Base-by-base conservation (phyloP, 805 yeast species). In the Zygosaccharomyces kombuchaensis region DNA sequence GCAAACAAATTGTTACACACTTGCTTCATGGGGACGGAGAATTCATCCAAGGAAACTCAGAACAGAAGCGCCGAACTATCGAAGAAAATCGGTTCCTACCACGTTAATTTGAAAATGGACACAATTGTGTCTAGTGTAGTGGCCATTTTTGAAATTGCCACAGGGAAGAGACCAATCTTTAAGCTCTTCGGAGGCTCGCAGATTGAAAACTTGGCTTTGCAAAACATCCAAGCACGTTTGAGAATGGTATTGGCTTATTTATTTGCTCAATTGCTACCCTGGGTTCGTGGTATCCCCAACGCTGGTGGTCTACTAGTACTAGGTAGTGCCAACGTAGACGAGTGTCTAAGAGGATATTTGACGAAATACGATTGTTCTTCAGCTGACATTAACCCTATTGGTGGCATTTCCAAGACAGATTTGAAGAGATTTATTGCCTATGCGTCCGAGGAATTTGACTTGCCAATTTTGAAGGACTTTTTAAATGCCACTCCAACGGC, bases 311-410 rank as follows among this genome's bases (percentile, higher is more conserved):
- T 93, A 40, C 71, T 93, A 32, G 99, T 93, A 6, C 73, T 93
- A 41, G 99, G 99, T 1, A 84, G 95, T 59, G 97, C 98, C 2
- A 93, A 93, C 62, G 99, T 93, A 10, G 99, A 93, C 67, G 99
- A 93, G 64, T 89, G 96, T 57, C 70, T 93, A 48, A 74, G 99
- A 49, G 99, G 99, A 0, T 93, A 93, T 60, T 72, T 93, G 60
- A 93, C 99, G 8, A 93, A 93, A 63, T 93, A 93, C 66, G 99
- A 93, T 66, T 89, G 97, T 66, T 90, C 98, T 3, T 82, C 95
- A 13, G 99, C 99, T 1, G 99, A 93, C 69, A 79, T 93, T 49
- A 93, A 93, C 62, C 99, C 99, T 22, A 95, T 93, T 55, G 99
- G 99, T n/a, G 96, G 97, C 29, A 87, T 93, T 35, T 91, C 99